phyloP scores from a whole-genome alignment of 2,329 filamentous ascomycete genomes.

The Phaeomoniella chlamydospora region DNA sequence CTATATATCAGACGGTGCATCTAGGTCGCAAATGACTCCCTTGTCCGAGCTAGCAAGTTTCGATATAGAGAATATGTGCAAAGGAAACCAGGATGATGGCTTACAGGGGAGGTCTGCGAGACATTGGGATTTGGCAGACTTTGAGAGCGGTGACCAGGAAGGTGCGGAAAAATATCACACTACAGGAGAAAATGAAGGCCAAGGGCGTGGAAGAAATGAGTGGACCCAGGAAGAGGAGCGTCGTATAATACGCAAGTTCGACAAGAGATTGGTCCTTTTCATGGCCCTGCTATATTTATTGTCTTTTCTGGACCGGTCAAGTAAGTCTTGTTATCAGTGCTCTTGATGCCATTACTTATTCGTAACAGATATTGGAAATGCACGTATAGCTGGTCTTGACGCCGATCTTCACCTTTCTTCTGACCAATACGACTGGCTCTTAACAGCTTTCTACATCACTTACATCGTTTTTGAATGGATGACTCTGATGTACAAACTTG shows the following conservation, averaged over 20 bases:
- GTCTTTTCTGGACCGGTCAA: slow-evolving; percentile 74
- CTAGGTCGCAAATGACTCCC: too few relatives aligned
- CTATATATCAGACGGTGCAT: too few relatives aligned
- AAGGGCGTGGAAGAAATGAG: neutral
- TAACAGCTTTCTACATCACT: slow-evolving; percentile 49
- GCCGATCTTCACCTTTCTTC: slow-evolving; percentile 39
- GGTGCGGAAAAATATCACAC: too few relatives aligned
- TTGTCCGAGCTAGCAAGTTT: too few relatives aligned
- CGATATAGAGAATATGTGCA: too few relatives aligned
- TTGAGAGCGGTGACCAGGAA: too few relatives aligned
- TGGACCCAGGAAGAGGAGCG: slow-evolving; percentile 52
- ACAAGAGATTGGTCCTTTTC: slow-evolving; percentile 64
- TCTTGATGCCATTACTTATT: slow-evolving; percentile 4
- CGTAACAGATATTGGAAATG: slow-evolving; percentile 41
- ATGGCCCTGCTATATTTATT: slow-evolving; percentile 72
- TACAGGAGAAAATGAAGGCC: too few relatives aligned
- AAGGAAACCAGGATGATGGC: too few relatives aligned
- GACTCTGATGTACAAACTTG: slow-evolving; percentile 45
- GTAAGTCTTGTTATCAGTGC: slow-evolving; percentile 31
- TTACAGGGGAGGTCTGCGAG: too few relatives aligned
- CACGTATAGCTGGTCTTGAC: slow-evolving; percentile 43
- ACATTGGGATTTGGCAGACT: too few relatives aligned
- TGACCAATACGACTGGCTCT: slow-evolving; percentile 45
- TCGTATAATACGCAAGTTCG: slow-evolving; percentile 58
- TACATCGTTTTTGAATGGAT: slow-evolving; percentile 55